Evolutionary conservation across 441 rosid genomes (phyloP), one percentile per base, ranked within the genome.

Genomic region (Hypseocharis bilobata): DNA sequence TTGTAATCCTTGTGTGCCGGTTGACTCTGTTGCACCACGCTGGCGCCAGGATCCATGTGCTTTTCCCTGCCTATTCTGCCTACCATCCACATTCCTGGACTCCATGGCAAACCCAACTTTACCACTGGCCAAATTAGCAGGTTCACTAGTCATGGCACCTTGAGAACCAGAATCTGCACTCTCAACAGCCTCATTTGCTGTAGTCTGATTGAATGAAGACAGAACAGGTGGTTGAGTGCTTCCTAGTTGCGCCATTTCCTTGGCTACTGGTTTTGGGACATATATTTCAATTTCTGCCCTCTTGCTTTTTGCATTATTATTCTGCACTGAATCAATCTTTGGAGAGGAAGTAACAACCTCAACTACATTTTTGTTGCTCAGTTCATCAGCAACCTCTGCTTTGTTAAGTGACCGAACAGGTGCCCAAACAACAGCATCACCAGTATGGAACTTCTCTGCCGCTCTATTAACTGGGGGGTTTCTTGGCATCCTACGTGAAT

Each of bases 231-330:
- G 89, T 66, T 82, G 84, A 70, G 63, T 68, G 57, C 78, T 72
- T 51, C 77, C 89, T 71, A 82, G 91, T 76, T 85, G 89, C 64
- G 94, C 83, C 84, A 83, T 81, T 86, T 91, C 98, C 77, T 91
- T 89, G 67, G 89, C 96, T 47, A 76, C 86, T 72, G 92, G 94
- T 82, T 89, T 91, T 17, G 95, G 88, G 42, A 89, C 69, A 47
- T 91, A 89, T 70, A 96, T 88, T 82, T 88, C 98, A 64, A 89
- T 81, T 82, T 91, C 98, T 29, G 89, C 90, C 72, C 96, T 87
- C 86, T 85, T 94, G 75, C 73, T 79, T 77, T 79, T 88, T 63
- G 85, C 68, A 81, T 72, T 88, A 67, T 70, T 79, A 49, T 49
- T 4, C 74, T 84, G 91, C 65, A 78, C 80, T 61, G 78, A 84